phyloP scores from a whole-genome alignment of 164 flowering plant species.

The Chimonanthus praecox region DNA sequence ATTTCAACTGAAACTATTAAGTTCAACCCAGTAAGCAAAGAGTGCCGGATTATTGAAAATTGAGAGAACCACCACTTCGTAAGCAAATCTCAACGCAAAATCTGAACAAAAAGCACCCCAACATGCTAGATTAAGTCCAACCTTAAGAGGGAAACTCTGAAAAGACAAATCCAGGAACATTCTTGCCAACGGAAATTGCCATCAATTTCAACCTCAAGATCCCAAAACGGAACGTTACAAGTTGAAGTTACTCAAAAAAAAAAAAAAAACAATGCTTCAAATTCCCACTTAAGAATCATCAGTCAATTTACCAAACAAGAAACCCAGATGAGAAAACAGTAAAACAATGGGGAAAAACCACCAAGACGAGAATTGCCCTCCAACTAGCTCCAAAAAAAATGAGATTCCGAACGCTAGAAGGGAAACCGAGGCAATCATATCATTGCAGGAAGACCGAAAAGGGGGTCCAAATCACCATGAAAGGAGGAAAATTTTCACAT shows the following conservation, averaged over 20 bases:
- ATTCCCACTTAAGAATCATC: slow-evolving; percentile 5
- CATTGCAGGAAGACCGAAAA: slow-evolving; percentile 8
- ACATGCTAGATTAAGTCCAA: background rate
- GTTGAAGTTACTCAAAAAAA: background rate
- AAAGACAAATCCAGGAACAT: background rate
- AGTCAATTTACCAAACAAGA: background rate
- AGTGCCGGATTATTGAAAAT: background rate
- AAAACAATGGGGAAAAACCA: background rate
- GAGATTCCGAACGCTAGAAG: slow-evolving; percentile 8
- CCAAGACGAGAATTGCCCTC: background rate
- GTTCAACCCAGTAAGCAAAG: background rate
- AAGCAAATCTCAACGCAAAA: background rate
- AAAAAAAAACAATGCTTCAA: slow-evolving; percentile 4
- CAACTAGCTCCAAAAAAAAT: slow-evolving; percentile 1
- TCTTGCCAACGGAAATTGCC: background rate
- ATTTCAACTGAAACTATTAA: background rate
- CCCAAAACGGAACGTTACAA: background rate
- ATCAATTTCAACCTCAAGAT: background rate
- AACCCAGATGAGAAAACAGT: background rate
- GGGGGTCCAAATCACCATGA: too few species aligned
- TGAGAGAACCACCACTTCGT: background rate
- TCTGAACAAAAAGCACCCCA: background rate
- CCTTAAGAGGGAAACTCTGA: background rate
- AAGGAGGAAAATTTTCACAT: background rate
- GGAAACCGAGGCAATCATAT: slow-evolving; percentile 4